phyloP scores from a whole-genome alignment of 164 flowering plant species.

The Pachysandra terminalis region DNA sequence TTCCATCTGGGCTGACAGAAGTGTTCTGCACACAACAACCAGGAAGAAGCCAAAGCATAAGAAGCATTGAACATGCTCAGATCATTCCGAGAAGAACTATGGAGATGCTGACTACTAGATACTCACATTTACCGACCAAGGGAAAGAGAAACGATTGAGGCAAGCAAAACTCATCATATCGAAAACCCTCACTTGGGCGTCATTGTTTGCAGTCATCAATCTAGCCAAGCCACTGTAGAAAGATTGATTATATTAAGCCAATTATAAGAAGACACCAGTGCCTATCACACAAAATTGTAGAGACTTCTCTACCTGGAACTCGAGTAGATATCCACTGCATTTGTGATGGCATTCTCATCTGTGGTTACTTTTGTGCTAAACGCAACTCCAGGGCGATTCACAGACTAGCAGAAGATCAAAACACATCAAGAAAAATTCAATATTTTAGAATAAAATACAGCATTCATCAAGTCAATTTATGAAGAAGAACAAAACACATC shows the following conservation, averaged over 20 bases:
- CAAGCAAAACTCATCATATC: constrained; percentile 55
- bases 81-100: not conserved
- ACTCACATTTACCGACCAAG: constrained; percentile 94
- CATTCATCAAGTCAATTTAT: too few relatives aligned
- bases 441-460: too few relatives aligned
- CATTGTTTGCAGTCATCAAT: constrained; percentile 77
- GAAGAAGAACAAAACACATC: too few relatives aligned
- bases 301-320: constrained; percentile 41
- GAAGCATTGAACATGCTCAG: not conserved
- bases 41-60: too few relatives aligned
- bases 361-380: constrained; percentile 64
- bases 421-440: not conserved
- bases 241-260: constrained; percentile 3
- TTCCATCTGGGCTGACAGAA: constrained; percentile 79
- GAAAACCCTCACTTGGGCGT: constrained; percentile 64
- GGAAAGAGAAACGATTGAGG: constrained; percentile 44
- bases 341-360: constrained; percentile 85
- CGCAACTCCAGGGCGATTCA: constrained; percentile 64
- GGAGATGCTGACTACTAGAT: not conserved
- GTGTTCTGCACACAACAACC: constrained; percentile 48
- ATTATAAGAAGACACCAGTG: not conserved
- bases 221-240: constrained; percentile 60
- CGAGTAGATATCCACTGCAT: constrained; percentile 63
- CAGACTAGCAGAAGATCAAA: constrained; percentile 30
- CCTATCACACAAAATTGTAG: not conserved